Percentiles rank a stretch among this genome's conserved stretches.
phyloP scores from a whole-genome alignment of 345 rosid species.

The Citrus unshiu region DNA sequence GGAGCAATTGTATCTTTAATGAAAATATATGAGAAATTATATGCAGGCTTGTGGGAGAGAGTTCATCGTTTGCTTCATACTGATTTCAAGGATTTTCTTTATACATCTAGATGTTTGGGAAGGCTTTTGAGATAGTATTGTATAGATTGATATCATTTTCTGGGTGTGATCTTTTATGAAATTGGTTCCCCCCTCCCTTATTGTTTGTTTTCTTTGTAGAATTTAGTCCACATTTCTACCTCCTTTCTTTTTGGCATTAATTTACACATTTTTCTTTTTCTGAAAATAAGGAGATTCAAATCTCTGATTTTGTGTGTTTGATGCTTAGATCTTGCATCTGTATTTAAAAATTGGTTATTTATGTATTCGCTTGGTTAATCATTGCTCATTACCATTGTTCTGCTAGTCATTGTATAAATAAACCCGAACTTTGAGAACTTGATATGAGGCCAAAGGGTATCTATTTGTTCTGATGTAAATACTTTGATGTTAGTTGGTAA shows the following conservation, averaged over 20 bases:
- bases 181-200: not conserved
- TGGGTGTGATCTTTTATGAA: not conserved
- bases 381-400: not conserved
- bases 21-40: not conserved
- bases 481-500: conserved; percentile 46
- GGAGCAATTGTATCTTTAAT: not conserved
- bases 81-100: not conserved
- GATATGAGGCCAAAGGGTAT: not conserved
- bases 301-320: not conserved
- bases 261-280: not conserved
- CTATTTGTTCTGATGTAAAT: not conserved
- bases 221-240: not conserved
- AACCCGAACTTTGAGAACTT: not conserved
- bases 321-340: not conserved
- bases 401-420: not conserved
- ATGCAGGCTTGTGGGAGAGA: not conserved
- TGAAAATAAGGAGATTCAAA: not conserved
- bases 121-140: not conserved
- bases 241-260: not conserved
- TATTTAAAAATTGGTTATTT: not conserved
- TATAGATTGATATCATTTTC: not conserved
- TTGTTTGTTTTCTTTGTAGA: not conserved
- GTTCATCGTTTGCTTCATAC: not conserved
- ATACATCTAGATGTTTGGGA: too few relatives aligned
- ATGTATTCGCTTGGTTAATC: not conserved